These are phyloP conservation scores for Funneliformis mosseae DNA, from an alignment of 192 early-diverging fungal species.

Conservation along the genomic window DNA sequence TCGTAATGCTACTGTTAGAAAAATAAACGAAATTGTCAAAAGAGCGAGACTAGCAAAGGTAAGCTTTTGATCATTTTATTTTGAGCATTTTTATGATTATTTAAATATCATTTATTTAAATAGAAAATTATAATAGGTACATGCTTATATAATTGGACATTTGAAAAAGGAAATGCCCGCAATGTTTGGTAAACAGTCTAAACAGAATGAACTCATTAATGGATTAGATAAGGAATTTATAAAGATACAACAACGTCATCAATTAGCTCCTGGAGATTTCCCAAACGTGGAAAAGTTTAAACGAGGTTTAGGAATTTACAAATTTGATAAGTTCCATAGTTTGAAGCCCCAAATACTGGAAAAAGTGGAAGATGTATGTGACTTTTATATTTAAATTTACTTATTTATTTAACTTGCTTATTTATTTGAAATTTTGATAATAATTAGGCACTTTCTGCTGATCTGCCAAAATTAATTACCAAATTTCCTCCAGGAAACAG, in stretches of 20 bases:
- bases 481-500: conserved; percentile 76
- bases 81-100: background rate
- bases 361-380: conserved; percentile 56
- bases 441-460: conserved; percentile 64
- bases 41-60: conserved; percentile 69
- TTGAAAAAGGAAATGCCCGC: conserved; percentile 80
- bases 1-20: conserved; percentile 78
- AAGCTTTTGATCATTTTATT: background rate
- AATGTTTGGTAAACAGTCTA: conserved; percentile 80
- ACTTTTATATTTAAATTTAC: background rate
- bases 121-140: conserved; percentile 48
- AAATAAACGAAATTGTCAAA: conserved; percentile 92
- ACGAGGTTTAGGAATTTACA: conserved; percentile 68
- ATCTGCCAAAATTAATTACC: conserved; percentile 78
- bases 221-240: conserved; percentile 75
- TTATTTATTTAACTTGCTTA: background rate
- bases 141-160: conserved; percentile 83
- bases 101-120: background rate
- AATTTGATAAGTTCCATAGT: conserved; percentile 81
- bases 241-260: conserved; percentile 71
- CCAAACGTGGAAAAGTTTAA: conserved; percentile 76
- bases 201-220: conserved; percentile 70
- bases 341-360: conserved; percentile 69
- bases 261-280: conserved; percentile 81
- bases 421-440: background rate